Base-by-base conservation (phyloP, 2,329 filamentous ascomycete species). In the Alternaria ventricosa region DNA sequence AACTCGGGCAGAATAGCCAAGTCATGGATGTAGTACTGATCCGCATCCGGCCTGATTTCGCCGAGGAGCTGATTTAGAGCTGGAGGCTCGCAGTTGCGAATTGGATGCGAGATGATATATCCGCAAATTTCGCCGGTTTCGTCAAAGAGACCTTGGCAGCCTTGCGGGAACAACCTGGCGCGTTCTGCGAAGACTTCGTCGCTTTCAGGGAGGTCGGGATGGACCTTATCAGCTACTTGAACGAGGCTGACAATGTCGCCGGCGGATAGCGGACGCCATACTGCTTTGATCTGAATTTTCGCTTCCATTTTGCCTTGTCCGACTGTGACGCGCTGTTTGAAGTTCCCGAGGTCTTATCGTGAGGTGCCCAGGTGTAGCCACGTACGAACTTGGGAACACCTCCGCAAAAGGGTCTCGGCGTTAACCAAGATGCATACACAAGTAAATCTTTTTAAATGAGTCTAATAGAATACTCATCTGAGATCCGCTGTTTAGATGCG, bases 1-100 rank as follows among this genome's bases (percentile, higher is more conserved):
- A 36, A 33, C 11, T 43, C 55, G 6, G 66, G 61, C 2, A 72
- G 25, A n/a, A 72, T 68, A 4, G 68, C 68, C 2, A 72, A 25
- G 47, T 72, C 70, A 43, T 72, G 70, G 36, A 72, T 63, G 25
- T 69, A 72, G 22, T 69, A 72, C 46, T 71, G 68, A 15, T 69
- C 60, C 13, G 66, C 59, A 27, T 64, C 51, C 4, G 22, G 7
- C 7, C 56, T 9, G 8, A 70, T 66, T 8, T 57, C 36, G n/a
- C 36, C 55, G 3, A 70, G 53, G 6, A 70, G 22, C 2, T 23
- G 51, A 11, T 70, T 53, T 12, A 71, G 55, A 7, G 51, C 63
- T 11, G 69, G 69, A 18, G 64, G 66, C 23, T 63, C 55, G 22
- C 50, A 51, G 20, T 30, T 47, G 3, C 25, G 22, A 6, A 72